Evolutionary conservation across 805 yeast species (phyloP).

Genomic region (Zygosaccharomyces bailii): DNA sequence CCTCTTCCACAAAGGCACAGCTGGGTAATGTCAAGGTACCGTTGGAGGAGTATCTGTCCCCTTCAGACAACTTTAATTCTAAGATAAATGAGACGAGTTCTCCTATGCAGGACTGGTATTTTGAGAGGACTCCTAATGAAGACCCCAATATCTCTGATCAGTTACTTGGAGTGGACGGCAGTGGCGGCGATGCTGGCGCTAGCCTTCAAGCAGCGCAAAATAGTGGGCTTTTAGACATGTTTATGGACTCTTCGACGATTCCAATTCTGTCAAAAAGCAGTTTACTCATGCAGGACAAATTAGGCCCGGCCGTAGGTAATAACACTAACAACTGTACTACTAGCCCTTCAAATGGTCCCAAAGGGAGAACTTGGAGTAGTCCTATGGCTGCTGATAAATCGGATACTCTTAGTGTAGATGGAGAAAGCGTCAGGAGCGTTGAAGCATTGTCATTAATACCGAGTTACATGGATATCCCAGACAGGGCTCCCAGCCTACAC

Average conservation of each 20-base stretch:
- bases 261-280: conserved; percentile 24
- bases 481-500: conserved; percentile 14
- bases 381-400: conserved; percentile 8
- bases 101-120: conserved; percentile 16
- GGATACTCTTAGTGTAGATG: conserved; percentile 14
- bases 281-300: conserved; percentile 19
- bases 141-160: background rate
- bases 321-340: conserved; percentile 10
- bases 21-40: conserved; percentile 41
- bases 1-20: conserved; percentile 27
- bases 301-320: conserved; percentile 2
- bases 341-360: conserved; percentile 1
- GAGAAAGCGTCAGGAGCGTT: conserved; percentile 31
- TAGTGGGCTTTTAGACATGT: conserved; percentile 42
- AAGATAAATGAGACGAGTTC: conserved; percentile 25
- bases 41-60: conserved; percentile 36
- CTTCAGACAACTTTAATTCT: conserved; percentile 34
- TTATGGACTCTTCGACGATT: conserved; percentile 32
- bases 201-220: conserved; percentile 12
- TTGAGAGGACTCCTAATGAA: conserved; percentile 8
- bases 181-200: background rate
- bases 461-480: conserved; percentile 40
- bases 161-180: background rate
- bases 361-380: conserved; percentile 3
- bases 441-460: conserved; percentile 42